A percentile compares a stretch with the other conserved stretches of the same genome.
phyloP scores from a whole-genome alignment of 208 protist species.

The Lotmaria passim region DNA sequence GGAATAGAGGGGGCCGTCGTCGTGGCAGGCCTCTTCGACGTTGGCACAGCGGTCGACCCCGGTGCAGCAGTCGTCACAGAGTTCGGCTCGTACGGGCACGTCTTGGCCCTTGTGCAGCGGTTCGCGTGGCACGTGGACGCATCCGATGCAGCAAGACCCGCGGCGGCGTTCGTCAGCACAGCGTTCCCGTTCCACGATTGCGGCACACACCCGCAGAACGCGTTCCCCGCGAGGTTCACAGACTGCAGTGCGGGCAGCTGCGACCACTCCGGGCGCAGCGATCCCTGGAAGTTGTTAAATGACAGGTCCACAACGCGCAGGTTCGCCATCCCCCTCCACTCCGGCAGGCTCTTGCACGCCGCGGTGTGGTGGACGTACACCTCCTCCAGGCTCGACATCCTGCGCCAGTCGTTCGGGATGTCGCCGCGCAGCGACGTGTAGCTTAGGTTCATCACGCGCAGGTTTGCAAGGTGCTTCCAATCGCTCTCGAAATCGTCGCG shows the following conservation, averaged over 20 bases:
- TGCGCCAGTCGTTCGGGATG: constrained; percentile 21
- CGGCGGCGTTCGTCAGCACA: constrained; percentile 18
- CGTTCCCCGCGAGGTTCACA: too few species aligned
- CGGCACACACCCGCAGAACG: constrained; percentile 29
- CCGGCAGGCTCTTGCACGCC: constrained; percentile 23
- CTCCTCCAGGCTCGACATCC: constrained; percentile 23
- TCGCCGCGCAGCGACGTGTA: constrained; percentile 24
- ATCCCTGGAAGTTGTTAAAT: constrained; percentile 30
- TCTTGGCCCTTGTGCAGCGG: constrained; percentile 2
- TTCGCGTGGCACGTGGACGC: constrained; percentile 11
- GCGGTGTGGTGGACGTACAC: constrained; percentile 36
- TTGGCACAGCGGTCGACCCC: background rate
- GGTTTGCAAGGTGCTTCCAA: constrained; percentile 20
- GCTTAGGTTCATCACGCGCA: constrained; percentile 29
- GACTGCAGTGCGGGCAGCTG: constrained; percentile 17
- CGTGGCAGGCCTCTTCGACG: background rate
- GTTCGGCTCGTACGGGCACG: constrained; percentile 5
- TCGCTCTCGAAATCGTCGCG: constrained; percentile 16
- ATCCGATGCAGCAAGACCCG: constrained; percentile 4
- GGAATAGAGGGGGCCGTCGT: background rate
- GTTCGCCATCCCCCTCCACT: constrained; percentile 27
- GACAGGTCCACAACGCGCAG: constrained; percentile 30
- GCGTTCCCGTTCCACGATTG: constrained; percentile 14
- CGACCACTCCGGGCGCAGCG: constrained; percentile 13
- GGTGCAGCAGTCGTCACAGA: background rate